Evolutionary conservation across 192 early-diverging fungal species (phyloP), one percentile per base, ranked within the genome.

Genomic region (Coemansia sp.): DNA sequence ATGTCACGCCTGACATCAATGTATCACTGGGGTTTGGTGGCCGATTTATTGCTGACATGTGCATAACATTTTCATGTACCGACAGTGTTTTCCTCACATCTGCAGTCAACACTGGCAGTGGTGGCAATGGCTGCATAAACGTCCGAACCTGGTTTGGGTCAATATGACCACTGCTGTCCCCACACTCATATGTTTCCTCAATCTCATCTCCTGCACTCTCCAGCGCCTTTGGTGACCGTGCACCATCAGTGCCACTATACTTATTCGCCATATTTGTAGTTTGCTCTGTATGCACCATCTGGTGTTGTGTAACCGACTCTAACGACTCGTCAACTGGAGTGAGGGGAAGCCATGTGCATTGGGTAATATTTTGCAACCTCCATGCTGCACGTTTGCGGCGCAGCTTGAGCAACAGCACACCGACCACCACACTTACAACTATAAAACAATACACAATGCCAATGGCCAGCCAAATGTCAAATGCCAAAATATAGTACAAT

Each of bases 391-490:
- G 61, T 45, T 71, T 71, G 32, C 67, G 65, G 16, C 78, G 72
- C 13, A 74, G 54, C 51, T 81, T 71, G 5, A 71, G 60, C 3
- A 75, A 29, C 12, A 81, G 64, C 26, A 71, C 58, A 27, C 58
- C 51, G 3, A 72, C 73, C 3, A 81, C 78, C 7, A 72, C 22
- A n/a, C 65, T 66, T n/a, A 75, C 64, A 11, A 75, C 69, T 13
- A 75, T 66, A 66, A 73, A 72, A 63, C 77, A 80, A 38, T 80
- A 80, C 2, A 74, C 18, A 16, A 80, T 80, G 12, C 77, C 77
- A 35, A 71, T 64, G 12, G 77, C 77, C 37, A 80, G 66, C 77
- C 77, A 80, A 14, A 80, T 22, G 43, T 80, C 77, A 62, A 80
- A 80, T 2, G 77, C 77, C 57, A 80, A 48, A 14, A 80, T 74